These are phyloP conservation scores for Cymbopogon flexuosus DNA, from an alignment of 202 grass and related monocot species.

Conservation along the genomic window DNA sequence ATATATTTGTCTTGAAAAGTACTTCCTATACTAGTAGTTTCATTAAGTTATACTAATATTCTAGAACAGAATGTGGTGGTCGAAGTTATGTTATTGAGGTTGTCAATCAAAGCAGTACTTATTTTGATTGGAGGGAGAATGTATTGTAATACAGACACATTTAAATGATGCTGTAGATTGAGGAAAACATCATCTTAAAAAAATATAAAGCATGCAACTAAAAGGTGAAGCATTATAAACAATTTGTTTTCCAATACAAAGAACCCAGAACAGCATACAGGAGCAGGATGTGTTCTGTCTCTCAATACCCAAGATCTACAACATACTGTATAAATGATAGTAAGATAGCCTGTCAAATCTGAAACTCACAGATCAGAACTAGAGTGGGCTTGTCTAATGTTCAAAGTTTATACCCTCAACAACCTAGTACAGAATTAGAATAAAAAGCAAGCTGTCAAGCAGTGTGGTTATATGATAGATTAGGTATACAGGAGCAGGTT, in stretches of 20 bases:
- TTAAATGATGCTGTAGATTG: background rate
- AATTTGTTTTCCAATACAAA: conserved; percentile 8
- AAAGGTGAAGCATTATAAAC: background rate
- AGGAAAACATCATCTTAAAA: background rate
- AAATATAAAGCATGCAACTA: background rate
- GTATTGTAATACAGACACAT: background rate
- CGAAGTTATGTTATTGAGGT: background rate
- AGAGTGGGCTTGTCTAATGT: background rate
- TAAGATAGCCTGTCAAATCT: background rate
- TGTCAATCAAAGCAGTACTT: background rate
- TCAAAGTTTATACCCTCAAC: conserved; percentile 7
- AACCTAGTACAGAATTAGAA: conserved; percentile 18
- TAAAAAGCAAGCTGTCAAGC: background rate
- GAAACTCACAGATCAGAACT: conserved; percentile 20
- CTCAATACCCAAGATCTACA: conserved; percentile 12
- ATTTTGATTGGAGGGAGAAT: background rate
- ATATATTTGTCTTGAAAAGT: background rate
- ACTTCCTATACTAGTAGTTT: background rate
- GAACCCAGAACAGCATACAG: background rate
- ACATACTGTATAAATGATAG: conserved; percentile 9
- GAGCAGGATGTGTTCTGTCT: background rate
- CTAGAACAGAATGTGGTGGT: background rate
- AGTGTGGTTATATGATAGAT: background rate
- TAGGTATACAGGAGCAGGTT: conserved; percentile 1
- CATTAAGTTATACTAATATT: background rate